Evolutionary conservation across 768 basidiomycete genomes (phyloP).

Genomic region (Phylloporus arenicola): DNA sequence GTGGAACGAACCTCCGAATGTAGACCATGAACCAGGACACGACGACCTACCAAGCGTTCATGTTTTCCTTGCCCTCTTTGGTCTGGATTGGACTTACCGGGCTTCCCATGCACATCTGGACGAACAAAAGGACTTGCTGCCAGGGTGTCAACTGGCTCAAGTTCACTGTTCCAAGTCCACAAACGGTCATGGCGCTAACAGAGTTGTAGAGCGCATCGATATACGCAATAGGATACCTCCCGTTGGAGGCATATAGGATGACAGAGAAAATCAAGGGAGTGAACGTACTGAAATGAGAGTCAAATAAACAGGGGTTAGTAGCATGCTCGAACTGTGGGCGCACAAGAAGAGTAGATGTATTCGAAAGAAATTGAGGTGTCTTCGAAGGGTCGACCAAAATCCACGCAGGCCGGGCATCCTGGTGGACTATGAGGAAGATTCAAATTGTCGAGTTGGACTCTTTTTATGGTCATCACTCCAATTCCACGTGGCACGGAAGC

Average conservation of each 20-base stretch:
- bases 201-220: conserved; percentile 76
- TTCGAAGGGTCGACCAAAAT: conserved; percentile 27
- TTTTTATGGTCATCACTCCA: neutral
- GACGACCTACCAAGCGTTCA: conserved; percentile 43
- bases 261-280: conserved; percentile 74
- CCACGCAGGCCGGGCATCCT: conserved; percentile 8
- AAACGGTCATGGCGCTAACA: conserved; percentile 73
- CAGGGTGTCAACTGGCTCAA: conserved; percentile 61
- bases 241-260: conserved; percentile 83
- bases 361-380: conserved; percentile 64
- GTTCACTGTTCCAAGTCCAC: conserved; percentile 68
- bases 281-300: conserved; percentile 47
- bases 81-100: conserved; percentile 46
- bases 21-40: conserved; percentile 84
- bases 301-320: conserved; percentile 3
- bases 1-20: conserved; percentile 52
- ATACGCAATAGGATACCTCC: conserved; percentile 61
- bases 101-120: conserved; percentile 74
- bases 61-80: neutral
- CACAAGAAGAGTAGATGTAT: conserved; percentile 60
- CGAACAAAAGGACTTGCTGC: conserved; percentile 66
- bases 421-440: neutral
- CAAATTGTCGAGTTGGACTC: neutral
- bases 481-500: neutral
- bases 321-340: conserved; percentile 21